Conservation (phyloP, 768 basidiomycete genomes). For the Clavulina sp. region DNA sequence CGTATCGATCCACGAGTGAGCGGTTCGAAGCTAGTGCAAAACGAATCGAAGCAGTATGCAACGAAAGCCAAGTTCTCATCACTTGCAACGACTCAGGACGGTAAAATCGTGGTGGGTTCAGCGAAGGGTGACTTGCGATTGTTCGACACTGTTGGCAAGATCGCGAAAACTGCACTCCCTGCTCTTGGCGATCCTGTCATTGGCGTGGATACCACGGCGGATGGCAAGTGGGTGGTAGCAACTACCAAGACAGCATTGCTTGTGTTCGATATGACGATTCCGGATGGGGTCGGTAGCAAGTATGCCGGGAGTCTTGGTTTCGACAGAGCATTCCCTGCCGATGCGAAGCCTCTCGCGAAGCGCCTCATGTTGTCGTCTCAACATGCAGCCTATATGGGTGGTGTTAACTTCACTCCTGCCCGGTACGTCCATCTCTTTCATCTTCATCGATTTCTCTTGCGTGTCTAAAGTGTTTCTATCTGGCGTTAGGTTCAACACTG, state of each 20-base stretch:
- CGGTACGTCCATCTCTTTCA: conserved; percentile 29
- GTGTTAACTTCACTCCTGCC: conserved; percentile 83
- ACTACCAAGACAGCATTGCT: conserved; percentile 89
- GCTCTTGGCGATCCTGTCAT: conserved; percentile 89
- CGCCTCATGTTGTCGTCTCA: conserved; percentile 75
- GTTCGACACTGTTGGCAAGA: conserved; percentile 94
- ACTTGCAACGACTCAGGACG: conserved; percentile 69
- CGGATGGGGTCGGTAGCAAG: conserved; percentile 71
- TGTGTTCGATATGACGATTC: conserved; percentile 88
- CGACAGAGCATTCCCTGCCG: conserved; percentile 88
- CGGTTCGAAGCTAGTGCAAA: conserved; percentile 84
- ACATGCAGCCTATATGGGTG: conserved; percentile 89
- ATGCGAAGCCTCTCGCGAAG: conserved; percentile 79
- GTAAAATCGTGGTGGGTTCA: conserved; percentile 83
- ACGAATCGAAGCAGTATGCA: conserved; percentile 89
- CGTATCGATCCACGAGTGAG: conserved; percentile 91
- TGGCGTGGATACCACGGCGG: conserved; percentile 85
- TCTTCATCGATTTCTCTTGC: conserved; percentile 3
- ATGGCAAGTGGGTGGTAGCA: conserved; percentile 88
- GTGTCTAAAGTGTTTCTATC: neutral
- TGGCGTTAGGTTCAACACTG: conserved; percentile 67
- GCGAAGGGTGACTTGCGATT: conserved; percentile 93
- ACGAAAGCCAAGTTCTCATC: conserved; percentile 93
- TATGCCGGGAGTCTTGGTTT: conserved; percentile 76
- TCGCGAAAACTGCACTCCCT: conserved; percentile 93